These are phyloP conservation scores for Madurella mycetomatis DNA, from an alignment of 2,329 filamentous ascomycete species.

Conservation along the genomic window DNA sequence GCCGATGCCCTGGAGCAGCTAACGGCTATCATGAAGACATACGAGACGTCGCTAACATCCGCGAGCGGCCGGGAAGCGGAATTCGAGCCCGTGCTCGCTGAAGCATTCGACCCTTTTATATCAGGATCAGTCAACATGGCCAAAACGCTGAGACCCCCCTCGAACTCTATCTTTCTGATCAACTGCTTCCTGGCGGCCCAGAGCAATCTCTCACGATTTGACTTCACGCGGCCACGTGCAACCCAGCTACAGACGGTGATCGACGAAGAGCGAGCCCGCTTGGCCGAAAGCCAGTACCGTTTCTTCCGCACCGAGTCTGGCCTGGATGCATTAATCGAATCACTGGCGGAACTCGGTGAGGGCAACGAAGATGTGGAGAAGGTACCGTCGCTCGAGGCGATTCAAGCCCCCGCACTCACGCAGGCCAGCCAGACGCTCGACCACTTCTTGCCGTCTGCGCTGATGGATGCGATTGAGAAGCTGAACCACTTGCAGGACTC, in stretches of 20 bases:
- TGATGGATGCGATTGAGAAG: constrained; percentile 87
- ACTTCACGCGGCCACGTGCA: constrained; percentile 58
- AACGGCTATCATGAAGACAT: constrained; percentile 74
- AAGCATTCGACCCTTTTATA: constrained; percentile 84
- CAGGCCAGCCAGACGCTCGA: constrained; percentile 73
- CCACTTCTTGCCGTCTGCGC: constrained; percentile 83
- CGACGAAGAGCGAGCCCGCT: constrained; percentile 48
- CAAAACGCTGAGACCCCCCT: constrained; percentile 53
- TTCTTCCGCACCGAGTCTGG: constrained; percentile 76
- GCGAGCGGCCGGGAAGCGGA: constrained; percentile 56
- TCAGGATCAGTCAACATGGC: constrained; percentile 68
- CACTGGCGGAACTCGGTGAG: constrained; percentile 41
- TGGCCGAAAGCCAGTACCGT: constrained; percentile 63
- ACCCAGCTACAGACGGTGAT: constrained; percentile 55
- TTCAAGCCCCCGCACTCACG: constrained; percentile 58
- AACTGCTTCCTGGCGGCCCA: constrained; percentile 65
- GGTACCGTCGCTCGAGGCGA: constrained; percentile 49
- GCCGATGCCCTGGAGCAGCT: constrained; percentile 75
- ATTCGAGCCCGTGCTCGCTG: constrained; percentile 70
- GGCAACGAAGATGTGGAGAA: constrained; percentile 48
- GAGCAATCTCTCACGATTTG: constrained; percentile 51
- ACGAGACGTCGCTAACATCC: constrained; percentile 72
- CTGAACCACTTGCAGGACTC: constrained; percentile 70
- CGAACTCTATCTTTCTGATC: constrained; percentile 63
- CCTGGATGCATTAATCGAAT: constrained; percentile 58